Base-by-base conservation (phyloP, 2,329 filamentous ascomycete species). In the Epichloe amarillans region DNA sequence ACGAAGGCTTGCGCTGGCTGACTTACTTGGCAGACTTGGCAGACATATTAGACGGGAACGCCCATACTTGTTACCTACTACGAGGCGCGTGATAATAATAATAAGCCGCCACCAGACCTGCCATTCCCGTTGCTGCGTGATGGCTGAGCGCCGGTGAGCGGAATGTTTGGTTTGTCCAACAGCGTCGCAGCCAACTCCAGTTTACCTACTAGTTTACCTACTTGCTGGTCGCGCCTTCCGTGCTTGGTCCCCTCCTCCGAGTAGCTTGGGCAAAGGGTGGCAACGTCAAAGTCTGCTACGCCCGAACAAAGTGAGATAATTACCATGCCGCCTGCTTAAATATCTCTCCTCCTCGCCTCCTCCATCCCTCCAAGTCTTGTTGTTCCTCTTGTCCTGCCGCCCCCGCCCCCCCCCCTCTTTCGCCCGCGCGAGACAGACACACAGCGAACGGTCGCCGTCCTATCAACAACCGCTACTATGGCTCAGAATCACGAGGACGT, bases 401-500 rank as follows among this genome's bases (percentile, higher is more conserved):
- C 23, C 10, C 17, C n/a, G 14, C 21, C 37, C n/a, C n/a, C n/a
- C n/a, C n/a, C 43, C 33, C 10, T 14, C 14, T 14, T 14, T 37
- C 39, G 17, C 39, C 14, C 10, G 17, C n/a, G 35, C 35, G 17
- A 51, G 50, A 40, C 39, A 33, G 17, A 19, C 15, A 30, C 3
- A 30, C 23, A 33, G 36, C 21, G 35, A 23, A 36, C 30, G 40
- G 39, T 38, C 26, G 38, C 40, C 37, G 35, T 49, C 36, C 15
- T 19, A 15, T 14, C 26, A 19, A 35, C 15, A 35, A 41, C 15
- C 35, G 17, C 46, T 17, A 58, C 53, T 50, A 65, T 66, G 64
- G 61, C 64, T 48, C 60, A 61, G 49, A 63, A 62, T 48, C 63
- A 65, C 58, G 62, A 66, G 56, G 62, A 65, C 52, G 56, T 53